phyloP scores from a whole-genome alignment of 495 filamentous ascomycete species.

The Penicillium steckii region DNA sequence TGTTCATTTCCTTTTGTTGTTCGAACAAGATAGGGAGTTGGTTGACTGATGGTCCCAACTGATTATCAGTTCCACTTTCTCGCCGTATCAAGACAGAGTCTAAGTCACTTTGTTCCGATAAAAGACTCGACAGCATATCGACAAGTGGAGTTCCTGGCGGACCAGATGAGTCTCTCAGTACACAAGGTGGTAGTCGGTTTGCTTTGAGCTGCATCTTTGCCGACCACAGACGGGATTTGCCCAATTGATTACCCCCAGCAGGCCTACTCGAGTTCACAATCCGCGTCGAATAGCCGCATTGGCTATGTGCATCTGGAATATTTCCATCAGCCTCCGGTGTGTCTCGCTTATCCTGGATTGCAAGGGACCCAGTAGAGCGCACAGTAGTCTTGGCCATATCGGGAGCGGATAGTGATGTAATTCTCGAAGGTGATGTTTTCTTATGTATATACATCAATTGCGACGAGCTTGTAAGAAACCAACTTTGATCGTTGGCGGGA shows the following conservation, averaged over 20 bases:
- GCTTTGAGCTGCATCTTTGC: conserved; percentile 36
- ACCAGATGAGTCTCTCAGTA: conserved; percentile 19
- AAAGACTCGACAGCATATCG: conserved; percentile 25
- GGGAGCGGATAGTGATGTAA: no score
- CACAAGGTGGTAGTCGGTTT: conserved; percentile 1
- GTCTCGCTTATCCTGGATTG: no score
- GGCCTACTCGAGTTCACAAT: not conserved
- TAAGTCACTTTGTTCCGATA: conserved; percentile 17
- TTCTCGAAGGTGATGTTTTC: no score
- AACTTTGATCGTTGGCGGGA: no score
- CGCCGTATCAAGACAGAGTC: not conserved
- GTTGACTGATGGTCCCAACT: not conserved
- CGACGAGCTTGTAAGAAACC: no score
- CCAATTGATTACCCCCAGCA: not conserved
- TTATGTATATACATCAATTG: no score
- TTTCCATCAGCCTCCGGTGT: no score
- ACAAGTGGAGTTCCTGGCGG: conserved; percentile 41
- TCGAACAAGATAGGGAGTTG: not conserved
- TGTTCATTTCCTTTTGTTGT: not conserved
- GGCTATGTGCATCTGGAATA: not conserved
- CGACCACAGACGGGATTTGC: conserved; percentile 37
- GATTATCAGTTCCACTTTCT: not conserved
- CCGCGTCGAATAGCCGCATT: not conserved
- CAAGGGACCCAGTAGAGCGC: no score
- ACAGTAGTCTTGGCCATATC: no score